Conservation (phyloP, 1,284 basidiomycete species). For the Rhodotorula sp. region DNA sequence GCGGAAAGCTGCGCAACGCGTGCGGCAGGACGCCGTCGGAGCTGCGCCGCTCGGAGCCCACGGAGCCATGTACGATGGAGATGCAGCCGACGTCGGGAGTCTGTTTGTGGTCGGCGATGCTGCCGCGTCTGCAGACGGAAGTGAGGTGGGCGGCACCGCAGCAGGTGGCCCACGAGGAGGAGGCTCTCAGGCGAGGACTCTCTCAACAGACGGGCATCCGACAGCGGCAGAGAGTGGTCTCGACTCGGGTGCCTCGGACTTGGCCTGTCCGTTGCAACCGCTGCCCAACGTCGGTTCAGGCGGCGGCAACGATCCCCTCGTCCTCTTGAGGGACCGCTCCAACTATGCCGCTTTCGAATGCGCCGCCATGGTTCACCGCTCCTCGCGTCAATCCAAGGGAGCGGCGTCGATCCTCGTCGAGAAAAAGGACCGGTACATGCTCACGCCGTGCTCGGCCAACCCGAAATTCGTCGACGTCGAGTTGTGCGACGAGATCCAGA, state of each 20-base stretch:
- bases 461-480: constrained; percentile 89
- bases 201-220: not conserved
- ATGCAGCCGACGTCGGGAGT: constrained; percentile 30
- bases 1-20: constrained; percentile 57
- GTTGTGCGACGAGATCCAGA: constrained; percentile 93
- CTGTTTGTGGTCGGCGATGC: constrained; percentile 17
- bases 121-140: not conserved
- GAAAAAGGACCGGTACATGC: constrained; percentile 95
- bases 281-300: constrained; percentile 32
- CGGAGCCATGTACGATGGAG: constrained; percentile 22
- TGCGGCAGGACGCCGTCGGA: constrained; percentile 28
- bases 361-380: constrained; percentile 81
- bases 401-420: constrained; percentile 78
- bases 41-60: constrained; percentile 39
- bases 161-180: not conserved
- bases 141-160: not conserved
- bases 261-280: constrained; percentile 29
- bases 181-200: not conserved
- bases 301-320: constrained; percentile 39
- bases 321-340: constrained; percentile 63
- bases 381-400: constrained; percentile 80
- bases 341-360: constrained; percentile 94
- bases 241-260: not conserved
- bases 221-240: not conserved
- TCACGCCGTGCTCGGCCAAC: constrained; percentile 75